Base-by-base conservation (phyloP, 306 rosid species). In the Lotus japonicus region DNA sequence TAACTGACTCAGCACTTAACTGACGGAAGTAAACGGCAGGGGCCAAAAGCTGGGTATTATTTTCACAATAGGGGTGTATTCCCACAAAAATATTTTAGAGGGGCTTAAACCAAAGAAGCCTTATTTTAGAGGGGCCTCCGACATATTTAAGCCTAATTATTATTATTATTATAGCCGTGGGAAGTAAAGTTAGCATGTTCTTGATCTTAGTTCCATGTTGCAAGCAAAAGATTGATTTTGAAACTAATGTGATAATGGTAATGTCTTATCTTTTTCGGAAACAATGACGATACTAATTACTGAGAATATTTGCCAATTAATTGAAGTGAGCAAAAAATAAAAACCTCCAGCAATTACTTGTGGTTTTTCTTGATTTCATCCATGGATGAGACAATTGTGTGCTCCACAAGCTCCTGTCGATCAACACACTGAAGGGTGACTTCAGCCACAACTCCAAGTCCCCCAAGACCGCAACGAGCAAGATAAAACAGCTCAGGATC, bases 381-480 rank as follows among this genome's bases (percentile, higher is more conserved):
- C 84, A 85, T 74, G 75, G 77, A 82, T 35, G 96, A 88, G 79
- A 90, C 80, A 73, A 52, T 49, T 19, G 96, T 90, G 84, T 94
- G 96, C 89, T 94, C 99, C 82, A 88, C 92, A 64, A 94, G 95
- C 85, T 94, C 99, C 82, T 88, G 84, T 80, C 97, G 90, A 76
- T 94, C 97, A 72, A 94, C 99, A 64, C 99, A 94, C 39, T 90
- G 99, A 74, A 90, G 83, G 68, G 97, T 94, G 69, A 94, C 99
- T 82, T 94, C 99, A 52, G 97, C 90, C 79, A 94, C 97, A 58
- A 90, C 95, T 81, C 99, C 99, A 72, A 94, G 95, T 76, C 88
- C 97, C 35, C 99, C 99, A 62, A 94, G 96, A 70, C 99, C 97
- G 76, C 97, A 88, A 26, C 99, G 92, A 67, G 99, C 99, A 67